A percentile compares a stretch with the other conserved stretches of the same genome.
Evolutionary conservation across 768 basidiomycete genomes (phyloP).

Genomic region (Kwoniella sp.): DNA sequence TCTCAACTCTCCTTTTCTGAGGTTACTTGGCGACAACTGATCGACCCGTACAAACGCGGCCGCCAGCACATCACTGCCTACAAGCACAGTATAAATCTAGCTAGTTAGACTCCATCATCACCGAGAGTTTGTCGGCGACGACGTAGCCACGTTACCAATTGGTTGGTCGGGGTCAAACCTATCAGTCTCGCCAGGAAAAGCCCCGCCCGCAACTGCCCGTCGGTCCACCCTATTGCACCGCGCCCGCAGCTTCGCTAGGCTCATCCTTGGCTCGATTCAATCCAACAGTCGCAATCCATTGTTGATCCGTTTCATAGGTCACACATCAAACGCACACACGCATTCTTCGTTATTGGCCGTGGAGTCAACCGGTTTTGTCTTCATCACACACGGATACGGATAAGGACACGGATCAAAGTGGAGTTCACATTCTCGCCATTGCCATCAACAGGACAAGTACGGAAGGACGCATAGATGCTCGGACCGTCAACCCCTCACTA

Average conservation of each 20-base stretch:
- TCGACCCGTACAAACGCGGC: too few relatives aligned
- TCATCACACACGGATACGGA: too few relatives aligned
- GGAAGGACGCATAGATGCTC: not conserved
- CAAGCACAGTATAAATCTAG: not conserved
- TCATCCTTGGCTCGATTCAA: not conserved
- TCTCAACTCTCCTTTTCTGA: too few relatives aligned
- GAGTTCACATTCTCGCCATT: not conserved
- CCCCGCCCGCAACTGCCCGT: not conserved
- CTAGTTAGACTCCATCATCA: too few relatives aligned
- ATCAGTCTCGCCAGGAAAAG: not conserved
- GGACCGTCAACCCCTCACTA: not conserved
- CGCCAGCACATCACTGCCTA: not conserved
- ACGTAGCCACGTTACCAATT: too few relatives aligned
- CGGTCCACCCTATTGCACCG: too few relatives aligned
- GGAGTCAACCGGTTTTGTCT: too few relatives aligned
- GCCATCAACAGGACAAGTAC: not conserved
- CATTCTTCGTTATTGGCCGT: not conserved
- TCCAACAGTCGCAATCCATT: not conserved
- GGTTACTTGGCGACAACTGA: too few relatives aligned
- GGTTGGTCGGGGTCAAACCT: too few relatives aligned
- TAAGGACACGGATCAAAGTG: too few relatives aligned
- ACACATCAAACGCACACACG: not conserved
- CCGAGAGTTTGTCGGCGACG: too few relatives aligned
- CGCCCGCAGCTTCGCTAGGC: too few relatives aligned
- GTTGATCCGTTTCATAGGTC: not conserved